These are phyloP conservation scores for Fusarium nelsonii DNA, from an alignment of 2,329 filamentous ascomycete genomes.

Conservation along the genomic window DNA sequence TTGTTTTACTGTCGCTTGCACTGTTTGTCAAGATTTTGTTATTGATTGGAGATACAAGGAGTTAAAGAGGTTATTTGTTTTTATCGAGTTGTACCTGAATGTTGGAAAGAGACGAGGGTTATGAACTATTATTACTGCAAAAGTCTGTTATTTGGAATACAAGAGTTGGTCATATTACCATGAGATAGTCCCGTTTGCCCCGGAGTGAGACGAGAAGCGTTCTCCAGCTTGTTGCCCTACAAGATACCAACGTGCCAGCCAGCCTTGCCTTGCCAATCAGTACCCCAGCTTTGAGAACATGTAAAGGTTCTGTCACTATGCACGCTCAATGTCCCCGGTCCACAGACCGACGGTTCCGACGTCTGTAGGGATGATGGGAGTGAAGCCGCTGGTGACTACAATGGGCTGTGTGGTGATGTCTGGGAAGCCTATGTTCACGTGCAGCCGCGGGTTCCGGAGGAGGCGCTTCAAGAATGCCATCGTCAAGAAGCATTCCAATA, in stretches of 20 bases:
- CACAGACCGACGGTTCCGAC: slow-evolving; percentile 21
- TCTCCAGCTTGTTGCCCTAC: neutral
- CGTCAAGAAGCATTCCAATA: slow-evolving; percentile 21
- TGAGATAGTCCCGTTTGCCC: neutral
- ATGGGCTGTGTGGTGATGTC: slow-evolving; percentile 42
- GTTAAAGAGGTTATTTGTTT: slow-evolving; percentile 9
- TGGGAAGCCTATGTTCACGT: slow-evolving; percentile 21
- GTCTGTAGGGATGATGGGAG: slow-evolving; percentile 40
- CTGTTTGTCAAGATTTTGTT: neutral
- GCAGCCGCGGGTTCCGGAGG: slow-evolving; percentile 1
- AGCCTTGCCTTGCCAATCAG: neutral
- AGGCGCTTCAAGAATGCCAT: slow-evolving; percentile 34
- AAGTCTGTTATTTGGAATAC: slow-evolving; percentile 34
- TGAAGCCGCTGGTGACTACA: slow-evolving; percentile 41
- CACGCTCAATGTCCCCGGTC: slow-evolving; percentile 1
- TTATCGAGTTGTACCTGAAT: neutral
- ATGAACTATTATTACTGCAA: slow-evolving; percentile 19
- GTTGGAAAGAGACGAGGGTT: neutral
- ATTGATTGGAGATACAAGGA: slow-evolving; percentile 12
- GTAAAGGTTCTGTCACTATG: neutral
- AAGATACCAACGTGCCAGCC: neutral
- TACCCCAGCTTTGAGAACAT: neutral
- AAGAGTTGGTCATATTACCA: slow-evolving; percentile 12
- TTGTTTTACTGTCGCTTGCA: slow-evolving; percentile 3
- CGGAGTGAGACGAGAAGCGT: neutral